phyloP scores from a whole-genome alignment of 2,329 filamentous ascomycete genomes.

The Colletotrichum australisinense region DNA sequence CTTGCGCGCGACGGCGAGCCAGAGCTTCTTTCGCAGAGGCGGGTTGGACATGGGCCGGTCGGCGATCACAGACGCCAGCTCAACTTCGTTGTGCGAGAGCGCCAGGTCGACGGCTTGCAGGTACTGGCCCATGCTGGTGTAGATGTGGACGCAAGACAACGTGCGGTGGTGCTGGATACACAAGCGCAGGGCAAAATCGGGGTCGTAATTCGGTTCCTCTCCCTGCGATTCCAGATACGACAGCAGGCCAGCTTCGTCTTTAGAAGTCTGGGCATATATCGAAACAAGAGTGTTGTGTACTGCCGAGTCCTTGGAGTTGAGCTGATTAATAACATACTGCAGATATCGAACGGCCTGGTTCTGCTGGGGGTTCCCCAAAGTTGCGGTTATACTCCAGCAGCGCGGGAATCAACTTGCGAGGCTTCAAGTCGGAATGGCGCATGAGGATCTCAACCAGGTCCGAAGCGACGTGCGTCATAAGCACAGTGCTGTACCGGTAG shows the following conservation, averaged over 20 bases:
- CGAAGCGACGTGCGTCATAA: slow-evolving; percentile 88
- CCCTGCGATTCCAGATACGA: slow-evolving; percentile 92
- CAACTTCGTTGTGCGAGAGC: slow-evolving; percentile 87
- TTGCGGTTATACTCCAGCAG: slow-evolving; percentile 93
- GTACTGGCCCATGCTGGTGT: slow-evolving; percentile 96
- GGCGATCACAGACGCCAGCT: slow-evolving; percentile 89
- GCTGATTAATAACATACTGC: slow-evolving; percentile 90
- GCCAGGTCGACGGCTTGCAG: slow-evolving; percentile 93
- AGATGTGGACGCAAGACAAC: slow-evolving; percentile 95
- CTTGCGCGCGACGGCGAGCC: slow-evolving; percentile 94
- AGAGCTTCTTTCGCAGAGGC: slow-evolving; percentile 88
- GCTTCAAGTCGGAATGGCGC: slow-evolving; percentile 86
- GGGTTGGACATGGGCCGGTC: slow-evolving; percentile 85
- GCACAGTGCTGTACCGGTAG: slow-evolving; percentile 95
- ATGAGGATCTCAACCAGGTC: slow-evolving; percentile 96
- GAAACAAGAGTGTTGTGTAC: slow-evolving; percentile 98
- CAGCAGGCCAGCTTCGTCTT: slow-evolving; percentile 86
- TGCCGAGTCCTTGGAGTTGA: slow-evolving; percentile 82
- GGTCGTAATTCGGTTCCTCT: slow-evolving; percentile 88
- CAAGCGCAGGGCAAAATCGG: slow-evolving; percentile 93
- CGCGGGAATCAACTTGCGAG: slow-evolving; percentile 90
- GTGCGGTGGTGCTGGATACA: slow-evolving; percentile 96
- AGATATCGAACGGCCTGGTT: slow-evolving; percentile 97
- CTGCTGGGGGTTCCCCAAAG: slow-evolving; percentile 73
- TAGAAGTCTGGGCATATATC: slow-evolving; percentile 87